phyloP scores from a whole-genome alignment of 1,284 basidiomycete genomes.

The Ceratobasidium sp. region DNA sequence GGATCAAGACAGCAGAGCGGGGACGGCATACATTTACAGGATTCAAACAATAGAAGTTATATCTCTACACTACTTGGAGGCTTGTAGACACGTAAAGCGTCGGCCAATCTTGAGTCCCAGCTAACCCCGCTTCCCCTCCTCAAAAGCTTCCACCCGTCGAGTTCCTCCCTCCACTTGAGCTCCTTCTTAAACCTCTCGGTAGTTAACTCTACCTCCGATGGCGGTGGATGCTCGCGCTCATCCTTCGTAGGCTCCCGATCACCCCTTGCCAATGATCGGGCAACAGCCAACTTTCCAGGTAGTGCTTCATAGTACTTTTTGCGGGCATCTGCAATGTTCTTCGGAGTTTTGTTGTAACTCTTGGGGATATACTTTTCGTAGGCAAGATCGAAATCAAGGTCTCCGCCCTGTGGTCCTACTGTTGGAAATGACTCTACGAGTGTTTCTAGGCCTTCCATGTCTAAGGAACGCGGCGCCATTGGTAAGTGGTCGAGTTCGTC shows the following conservation, averaged over 20 bases:
- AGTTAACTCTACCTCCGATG: conserved; percentile 84
- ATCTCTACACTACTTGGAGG: conserved; percentile 1
- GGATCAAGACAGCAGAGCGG: background rate
- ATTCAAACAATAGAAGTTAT: background rate
- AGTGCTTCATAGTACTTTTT: conserved; percentile 81
- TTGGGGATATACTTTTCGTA: conserved; percentile 75
- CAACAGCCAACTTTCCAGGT: conserved; percentile 69
- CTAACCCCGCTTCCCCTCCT: conserved; percentile 64
- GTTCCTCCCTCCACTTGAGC: conserved; percentile 77
- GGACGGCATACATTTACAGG: background rate
- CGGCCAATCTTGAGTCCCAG: conserved; percentile 80
- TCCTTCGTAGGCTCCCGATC: conserved; percentile 85
- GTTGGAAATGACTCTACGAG: conserved; percentile 17
- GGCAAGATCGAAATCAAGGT: conserved; percentile 77
- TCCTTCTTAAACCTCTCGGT: conserved; percentile 88
- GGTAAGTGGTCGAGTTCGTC: conserved; percentile 4
- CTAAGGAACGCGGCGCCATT: background rate
- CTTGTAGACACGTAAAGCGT: conserved; percentile 68
- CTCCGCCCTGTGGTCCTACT: conserved; percentile 46
- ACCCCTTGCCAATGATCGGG: conserved; percentile 77
- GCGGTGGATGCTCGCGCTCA: conserved; percentile 80
- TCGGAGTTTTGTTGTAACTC: conserved; percentile 62
- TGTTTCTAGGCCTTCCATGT: conserved; percentile 6
- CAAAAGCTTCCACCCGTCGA: conserved; percentile 79
- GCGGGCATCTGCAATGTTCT: conserved; percentile 71